A percentile compares a stretch with the other conserved stretches of the same genome.
Evolutionary conservation across 192 early-diverging fungal species (phyloP).

Genomic region (Jimgerdemannia flammicorona): DNA sequence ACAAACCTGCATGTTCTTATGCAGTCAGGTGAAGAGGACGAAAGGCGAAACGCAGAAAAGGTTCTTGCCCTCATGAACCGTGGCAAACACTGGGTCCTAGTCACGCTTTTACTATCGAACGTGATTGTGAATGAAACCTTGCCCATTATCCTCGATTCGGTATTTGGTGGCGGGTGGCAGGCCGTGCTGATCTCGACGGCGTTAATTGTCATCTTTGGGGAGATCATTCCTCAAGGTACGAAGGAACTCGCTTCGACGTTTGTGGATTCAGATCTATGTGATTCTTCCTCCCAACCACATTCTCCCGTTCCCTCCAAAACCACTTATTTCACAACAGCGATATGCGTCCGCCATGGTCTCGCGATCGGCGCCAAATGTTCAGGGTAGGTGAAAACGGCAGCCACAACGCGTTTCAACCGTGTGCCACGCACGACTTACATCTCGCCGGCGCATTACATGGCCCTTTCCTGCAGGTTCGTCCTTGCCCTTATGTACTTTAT

Average conservation of each 20-base stretch:
- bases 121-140: conserved; percentile 94
- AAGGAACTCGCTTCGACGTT: neutral
- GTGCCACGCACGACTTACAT: conserved; percentile 18
- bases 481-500: conserved; percentile 62
- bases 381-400: conserved; percentile 26
- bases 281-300: neutral
- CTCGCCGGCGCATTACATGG: conserved; percentile 23
- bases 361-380: conserved; percentile 88
- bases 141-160: conserved; percentile 79
- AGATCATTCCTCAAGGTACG: conserved; percentile 29
- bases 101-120: conserved; percentile 89
- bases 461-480: conserved; percentile 47
- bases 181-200: conserved; percentile 87
- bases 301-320: neutral
- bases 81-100: conserved; percentile 86
- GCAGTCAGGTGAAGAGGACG: conserved; percentile 65
- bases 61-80: conserved; percentile 40
- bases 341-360: conserved; percentile 90
- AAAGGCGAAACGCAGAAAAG: conserved; percentile 68
- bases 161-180: conserved; percentile 71
- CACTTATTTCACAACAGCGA: conserved; percentile 41
- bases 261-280: neutral
- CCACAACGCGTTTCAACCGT: no score
- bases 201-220: conserved; percentile 93
- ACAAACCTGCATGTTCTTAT: conserved; percentile 82